A percentile compares a stretch with the other conserved stretches of the same genome.
These are phyloP conservation scores for Yamadazyma sp. DNA, from an alignment of 1,139 yeast species.

Conservation along the genomic window DNA sequence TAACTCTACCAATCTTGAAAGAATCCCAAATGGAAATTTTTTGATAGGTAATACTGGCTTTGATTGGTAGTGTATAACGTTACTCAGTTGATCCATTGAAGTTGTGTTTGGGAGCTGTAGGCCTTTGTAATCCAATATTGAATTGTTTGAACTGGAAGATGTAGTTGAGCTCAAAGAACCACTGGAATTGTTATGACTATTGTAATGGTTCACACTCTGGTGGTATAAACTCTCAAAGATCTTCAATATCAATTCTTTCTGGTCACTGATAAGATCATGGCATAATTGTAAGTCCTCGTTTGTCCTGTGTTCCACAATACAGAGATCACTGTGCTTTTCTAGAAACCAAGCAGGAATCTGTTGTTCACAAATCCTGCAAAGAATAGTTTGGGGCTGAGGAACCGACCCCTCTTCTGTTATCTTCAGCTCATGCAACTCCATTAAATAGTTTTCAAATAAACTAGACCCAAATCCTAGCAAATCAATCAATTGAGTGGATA, in stretches of 20 bases:
- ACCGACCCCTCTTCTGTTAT: conserved; percentile 62
- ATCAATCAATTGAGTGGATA: conserved; percentile 67
- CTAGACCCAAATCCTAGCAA: conserved; percentile 88
- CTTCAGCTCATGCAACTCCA: conserved; percentile 59
- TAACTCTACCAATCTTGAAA: conserved; percentile 62
- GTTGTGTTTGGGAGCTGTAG: conserved; percentile 43
- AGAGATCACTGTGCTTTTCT: conserved; percentile 86
- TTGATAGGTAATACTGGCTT: conserved; percentile 28
- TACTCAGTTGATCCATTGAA: conserved; percentile 20
- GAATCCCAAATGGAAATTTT: conserved; percentile 65
- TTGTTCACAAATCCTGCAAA: conserved; percentile 91
- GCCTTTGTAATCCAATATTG: conserved; percentile 58
- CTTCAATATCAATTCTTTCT: conserved; percentile 50
- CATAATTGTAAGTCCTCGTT: conserved; percentile 75
- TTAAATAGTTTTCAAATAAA: conserved; percentile 72
- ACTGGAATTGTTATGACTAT: conserved; percentile 6
- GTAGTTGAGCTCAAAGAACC: conserved; percentile 15
- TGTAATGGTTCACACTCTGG: conserved; percentile 8
- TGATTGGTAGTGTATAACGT: conserved; percentile 26
- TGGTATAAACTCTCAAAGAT: conserved; percentile 43
- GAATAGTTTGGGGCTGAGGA: conserved; percentile 74
- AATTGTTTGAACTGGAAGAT: conserved; percentile 14
- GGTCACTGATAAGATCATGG: conserved; percentile 80
- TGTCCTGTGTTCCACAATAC: conserved; percentile 80
- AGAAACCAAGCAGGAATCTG: conserved; percentile 96